Base-by-base conservation (phyloP, 164 flowering plant species). In the Houttuynia cordata region DNA sequence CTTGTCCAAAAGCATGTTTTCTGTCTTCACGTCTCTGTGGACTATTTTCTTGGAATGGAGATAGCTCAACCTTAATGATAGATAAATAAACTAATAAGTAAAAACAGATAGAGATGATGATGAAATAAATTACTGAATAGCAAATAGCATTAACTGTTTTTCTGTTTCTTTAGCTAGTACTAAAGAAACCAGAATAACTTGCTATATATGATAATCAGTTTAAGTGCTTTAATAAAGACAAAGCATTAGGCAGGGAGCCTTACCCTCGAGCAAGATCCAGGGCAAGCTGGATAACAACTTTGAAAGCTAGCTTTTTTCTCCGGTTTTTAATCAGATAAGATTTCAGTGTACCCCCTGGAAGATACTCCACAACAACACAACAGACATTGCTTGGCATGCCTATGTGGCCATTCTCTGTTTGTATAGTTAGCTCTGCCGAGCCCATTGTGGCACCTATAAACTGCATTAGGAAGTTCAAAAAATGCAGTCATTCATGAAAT, bases 1-100 rank as follows among this genome's bases (percentile, higher is more conserved):
- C 74, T 81, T 83, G 71, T 92, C 98, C 76, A 92, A 65, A 58
- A 92, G 79, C 98, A 92, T 89, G 74, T 92, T 92, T 65, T 92
- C 98, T 40, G 98, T 92, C 79, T 92, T 92, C 14, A 92, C 98
- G 70, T 92, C 98, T 78, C 98, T 76, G 68, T 92, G 98, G 62
- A 89, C 98, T 64, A 92, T 86, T 81, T 87, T 92, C 79, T 89
- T 68, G 1, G 96, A 80, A 60, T 92, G 98, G 62, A 92, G 93
- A 70, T 92, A 92, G 74, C 88, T 86, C 73, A 92, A 74, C 82
- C 97, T 92, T 45, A 12, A 45, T 12, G 14, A 65, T 69, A 77
- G 68, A 64, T 17, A 30, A 18, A 45, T 4, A 49, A n/a, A n/a
- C n/a, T 39, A 18, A n/a, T 37, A 21, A 13, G 7, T 39, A 40